Conservation (phyloP, 2,329 filamentous ascomycete genomes). For the Phoma sp. region DNA sequence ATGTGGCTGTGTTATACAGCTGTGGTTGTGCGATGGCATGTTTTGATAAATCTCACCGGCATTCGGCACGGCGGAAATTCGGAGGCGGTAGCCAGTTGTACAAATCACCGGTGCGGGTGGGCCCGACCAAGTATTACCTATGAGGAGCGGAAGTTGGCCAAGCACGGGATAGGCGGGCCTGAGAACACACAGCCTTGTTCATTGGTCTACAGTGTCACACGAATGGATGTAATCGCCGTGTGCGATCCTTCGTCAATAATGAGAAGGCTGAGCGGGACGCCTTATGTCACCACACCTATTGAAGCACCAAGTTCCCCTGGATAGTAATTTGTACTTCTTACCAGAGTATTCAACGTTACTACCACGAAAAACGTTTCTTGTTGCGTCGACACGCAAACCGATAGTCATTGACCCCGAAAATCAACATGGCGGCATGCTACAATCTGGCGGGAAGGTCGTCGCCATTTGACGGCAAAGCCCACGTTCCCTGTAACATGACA, state of each 20-base stretch:
- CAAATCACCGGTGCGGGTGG: background rate
- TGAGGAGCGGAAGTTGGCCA: background rate
- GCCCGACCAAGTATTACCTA: background rate
- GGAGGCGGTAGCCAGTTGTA: background rate
- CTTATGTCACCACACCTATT: background rate
- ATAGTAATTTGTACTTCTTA: background rate
- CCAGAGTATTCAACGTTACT: too few species aligned
- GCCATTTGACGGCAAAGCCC: background rate
- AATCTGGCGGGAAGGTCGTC: background rate
- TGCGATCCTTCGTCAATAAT: background rate
- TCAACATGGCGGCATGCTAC: conserved; percentile 1
- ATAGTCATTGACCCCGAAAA: too few species aligned
- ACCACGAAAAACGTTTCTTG: too few species aligned
- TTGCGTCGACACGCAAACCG: too few species aligned
- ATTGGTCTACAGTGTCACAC: background rate
- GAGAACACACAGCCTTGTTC: background rate
- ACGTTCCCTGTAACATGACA: conserved; percentile 19
- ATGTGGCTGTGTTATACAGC: too few species aligned
- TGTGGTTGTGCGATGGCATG: background rate
- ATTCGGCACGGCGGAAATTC: background rate
- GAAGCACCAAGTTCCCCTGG: background rate
- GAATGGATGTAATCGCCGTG: background rate
- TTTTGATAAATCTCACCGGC: background rate
- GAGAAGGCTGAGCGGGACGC: conserved; percentile 6
- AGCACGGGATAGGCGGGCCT: background rate